Evolutionary conservation across 1,284 basidiomycete species (phyloP).

Genomic region (Sanguinoderma infundibulare): DNA sequence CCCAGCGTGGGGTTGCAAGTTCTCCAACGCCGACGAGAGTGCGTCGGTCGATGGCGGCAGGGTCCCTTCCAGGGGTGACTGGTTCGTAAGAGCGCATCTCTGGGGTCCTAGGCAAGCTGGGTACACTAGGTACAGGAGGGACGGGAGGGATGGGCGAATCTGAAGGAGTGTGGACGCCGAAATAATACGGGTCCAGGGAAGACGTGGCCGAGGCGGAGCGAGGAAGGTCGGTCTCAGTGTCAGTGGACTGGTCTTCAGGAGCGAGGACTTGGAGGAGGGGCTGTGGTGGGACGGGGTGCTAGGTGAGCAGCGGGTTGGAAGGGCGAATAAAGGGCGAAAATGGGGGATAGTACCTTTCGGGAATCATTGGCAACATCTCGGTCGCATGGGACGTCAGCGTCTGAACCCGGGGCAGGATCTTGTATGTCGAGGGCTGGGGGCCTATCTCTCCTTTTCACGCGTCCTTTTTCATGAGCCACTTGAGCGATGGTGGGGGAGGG

Average conservation of each 20-base stretch:
- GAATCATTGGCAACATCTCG: conserved; percentile 31
- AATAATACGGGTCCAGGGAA: conserved; percentile 85
- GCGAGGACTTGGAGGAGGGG: conserved; percentile 45
- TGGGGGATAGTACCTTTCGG: conserved; percentile 30
- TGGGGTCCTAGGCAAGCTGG: conserved; percentile 42
- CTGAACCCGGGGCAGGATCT: conserved; percentile 29
- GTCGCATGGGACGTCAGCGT: conserved; percentile 34
- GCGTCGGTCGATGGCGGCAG: conserved; percentile 83
- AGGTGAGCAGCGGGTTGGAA: not conserved
- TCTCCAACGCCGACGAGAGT: conserved; percentile 95
- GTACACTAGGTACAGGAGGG: conserved; percentile 37
- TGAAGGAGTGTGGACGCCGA: conserved; percentile 66
- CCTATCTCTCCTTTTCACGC: conserved; percentile 40
- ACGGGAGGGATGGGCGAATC: conserved; percentile 63
- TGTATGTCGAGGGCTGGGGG: conserved; percentile 42
- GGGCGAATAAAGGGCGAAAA: conserved; percentile 9
- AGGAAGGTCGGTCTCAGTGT: conserved; percentile 38
- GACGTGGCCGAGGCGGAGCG: conserved; percentile 73
- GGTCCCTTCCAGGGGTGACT: conserved; percentile 78
- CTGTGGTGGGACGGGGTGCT: conserved; percentile 27
- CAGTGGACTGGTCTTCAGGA: conserved; percentile 36
- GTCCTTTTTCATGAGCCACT: conserved; percentile 36
- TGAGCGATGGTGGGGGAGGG: conserved; percentile 35
- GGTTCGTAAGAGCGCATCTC: conserved; percentile 53
- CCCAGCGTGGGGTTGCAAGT: conserved; percentile 96